Base-by-base conservation (phyloP, 306 rosid genomes). In the Sphenostylis stenocarpa region DNA sequence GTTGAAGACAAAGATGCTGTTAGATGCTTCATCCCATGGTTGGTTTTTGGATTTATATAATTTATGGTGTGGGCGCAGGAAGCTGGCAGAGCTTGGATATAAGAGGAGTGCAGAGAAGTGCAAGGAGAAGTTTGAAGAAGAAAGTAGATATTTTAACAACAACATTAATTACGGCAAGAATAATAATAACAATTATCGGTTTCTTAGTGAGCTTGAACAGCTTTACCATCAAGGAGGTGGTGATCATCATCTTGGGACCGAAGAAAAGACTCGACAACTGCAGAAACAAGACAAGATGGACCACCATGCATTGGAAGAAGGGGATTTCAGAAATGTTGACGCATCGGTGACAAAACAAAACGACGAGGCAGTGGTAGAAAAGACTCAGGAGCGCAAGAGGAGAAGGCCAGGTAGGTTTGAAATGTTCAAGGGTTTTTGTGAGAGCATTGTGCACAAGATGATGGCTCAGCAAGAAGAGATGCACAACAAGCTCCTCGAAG, bases 61-160 rank as follows among this genome's bases (percentile, higher is more conserved):
- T 76, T 77, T 66, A 71, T 86, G 87, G 78, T 85, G 84, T 74
- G 67, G 67, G 75, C 49, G 79, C 97, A 91, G 98, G 90, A 94
- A 89, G 88, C 71, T 94, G 51, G 87, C 88, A 76, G 96, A 94
- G 85, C 70, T 86, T 73, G 98, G 96, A 4, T 89, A 89, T 75
- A 90, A 89, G 82, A 88, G 91, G 73, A 90, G 88, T 75, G 94
- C 93, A 4, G 97, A 91, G 39, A 94, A 89, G 45, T 94, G 98
- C 85, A 94, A 90, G 76, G 96, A 94, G 73, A 94, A 86, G 77
- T 91, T 87, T 74, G 98, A 94, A 85, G 97, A 91, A 69, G 98
- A 94, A 49, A 90, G 85, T 19, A 84, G 94, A 61, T 94, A 81
- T 67, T 90, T 94, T 87, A 85, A 66, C 84, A 86, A 83, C 58